phyloP scores from a whole-genome alignment of 2,329 filamentous ascomycete genomes.

The Leptodontidium sp. region DNA sequence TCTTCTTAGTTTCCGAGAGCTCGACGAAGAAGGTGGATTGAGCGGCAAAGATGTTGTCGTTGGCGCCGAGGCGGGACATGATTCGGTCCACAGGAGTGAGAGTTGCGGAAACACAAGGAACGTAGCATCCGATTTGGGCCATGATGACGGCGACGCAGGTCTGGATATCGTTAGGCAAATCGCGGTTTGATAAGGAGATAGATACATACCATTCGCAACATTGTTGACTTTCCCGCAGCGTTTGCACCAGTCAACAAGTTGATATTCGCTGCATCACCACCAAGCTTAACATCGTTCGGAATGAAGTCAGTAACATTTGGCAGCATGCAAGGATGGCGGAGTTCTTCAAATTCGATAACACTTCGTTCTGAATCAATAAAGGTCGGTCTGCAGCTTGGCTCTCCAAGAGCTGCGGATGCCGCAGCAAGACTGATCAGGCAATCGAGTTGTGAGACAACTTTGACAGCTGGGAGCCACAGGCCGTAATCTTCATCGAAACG shows the following conservation, averaged over 20 bases:
- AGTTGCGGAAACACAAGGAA: slow-evolving; percentile 82
- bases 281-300: slow-evolving; percentile 90
- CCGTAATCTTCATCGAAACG: slow-evolving; percentile 89
- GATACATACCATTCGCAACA: slow-evolving; percentile 83
- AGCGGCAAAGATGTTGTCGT: slow-evolving; percentile 98
- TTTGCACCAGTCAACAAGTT: slow-evolving; percentile 95
- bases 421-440: slow-evolving; percentile 94
- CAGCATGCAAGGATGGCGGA: slow-evolving; percentile 94
- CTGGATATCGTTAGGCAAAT: slow-evolving; percentile 52
- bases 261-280: slow-evolving; percentile 82
- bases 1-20: slow-evolving; percentile 97
- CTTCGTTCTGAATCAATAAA: slow-evolving; percentile 88
- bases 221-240: slow-evolving; percentile 95
- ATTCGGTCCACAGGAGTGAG: slow-evolving; percentile 95
- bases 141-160: slow-evolving; percentile 97
- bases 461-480: slow-evolving; percentile 88
- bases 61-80: slow-evolving; percentile 97
- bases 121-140: slow-evolving; percentile 93
- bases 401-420: slow-evolving; percentile 82
- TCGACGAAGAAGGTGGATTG: slow-evolving; percentile 99
- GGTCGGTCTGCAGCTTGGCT: slow-evolving; percentile 86
- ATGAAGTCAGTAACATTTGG: slow-evolving; percentile 93
- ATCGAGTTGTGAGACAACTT: slow-evolving; percentile 90
- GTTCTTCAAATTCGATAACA: slow-evolving; percentile 88
- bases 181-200: neutral